A percentile compares a stretch with the other conserved stretches of the same genome.
These are phyloP conservation scores for Phaeotremella skinneri DNA, from an alignment of 768 basidiomycete genomes.

Conservation along the genomic window DNA sequence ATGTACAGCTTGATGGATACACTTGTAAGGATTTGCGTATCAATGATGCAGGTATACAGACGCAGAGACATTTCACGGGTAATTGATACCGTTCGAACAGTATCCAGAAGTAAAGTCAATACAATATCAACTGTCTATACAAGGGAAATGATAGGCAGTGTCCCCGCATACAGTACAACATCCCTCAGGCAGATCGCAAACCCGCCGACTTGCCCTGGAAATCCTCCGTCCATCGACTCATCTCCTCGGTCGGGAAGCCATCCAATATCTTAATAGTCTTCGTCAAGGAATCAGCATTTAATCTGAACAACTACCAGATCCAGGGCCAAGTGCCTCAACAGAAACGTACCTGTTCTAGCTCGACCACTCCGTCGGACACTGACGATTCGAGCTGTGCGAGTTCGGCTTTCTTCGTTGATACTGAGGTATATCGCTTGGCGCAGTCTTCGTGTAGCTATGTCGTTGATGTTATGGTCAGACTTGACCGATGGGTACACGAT, in stretches of 20 bases:
- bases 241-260: slow-evolving; percentile 25
- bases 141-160: too few species aligned
- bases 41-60: too few species aligned
- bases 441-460: slow-evolving; percentile 35
- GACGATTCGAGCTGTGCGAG: slow-evolving; percentile 29
- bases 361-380: slow-evolving; percentile 35
- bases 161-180: too few species aligned
- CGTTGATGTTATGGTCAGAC: neutral
- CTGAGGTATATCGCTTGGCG: slow-evolving; percentile 23
- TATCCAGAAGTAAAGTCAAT: too few species aligned
- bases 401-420: slow-evolving; percentile 29
- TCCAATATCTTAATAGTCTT: slow-evolving; percentile 30
- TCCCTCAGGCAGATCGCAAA: neutral
- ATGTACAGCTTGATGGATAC: too few species aligned
- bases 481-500: neutral
- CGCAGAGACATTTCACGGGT: too few species aligned
- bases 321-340: slow-evolving; percentile 4
- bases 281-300: neutral
- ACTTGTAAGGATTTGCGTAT: too few species aligned
- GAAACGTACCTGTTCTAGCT: slow-evolving; percentile 42
- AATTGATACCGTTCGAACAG: too few species aligned
- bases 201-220: slow-evolving; percentile 15
- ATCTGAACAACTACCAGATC: neutral
- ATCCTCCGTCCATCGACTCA: slow-evolving; percentile 32
- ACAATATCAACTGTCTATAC: too few species aligned